phyloP scores from a whole-genome alignment of 495 filamentous ascomycete species.

The Tetracladium marchalianum region DNA sequence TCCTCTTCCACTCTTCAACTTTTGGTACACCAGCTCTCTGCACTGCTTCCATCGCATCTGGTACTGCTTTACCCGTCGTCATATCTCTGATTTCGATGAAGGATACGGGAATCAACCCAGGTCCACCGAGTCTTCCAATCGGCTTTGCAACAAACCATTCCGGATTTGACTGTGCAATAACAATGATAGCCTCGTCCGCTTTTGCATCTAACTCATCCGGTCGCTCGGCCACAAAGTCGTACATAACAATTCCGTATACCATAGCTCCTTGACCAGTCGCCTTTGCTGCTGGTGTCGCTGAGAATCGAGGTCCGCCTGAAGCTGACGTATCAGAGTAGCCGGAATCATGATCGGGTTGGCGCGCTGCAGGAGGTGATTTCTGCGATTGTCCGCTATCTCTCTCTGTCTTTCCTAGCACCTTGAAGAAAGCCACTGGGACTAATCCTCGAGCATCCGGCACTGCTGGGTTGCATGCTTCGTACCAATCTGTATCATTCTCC shows the following conservation, averaged over 20 bases:
- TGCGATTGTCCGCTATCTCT: constrained; percentile 77
- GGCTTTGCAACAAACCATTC: constrained; percentile 99
- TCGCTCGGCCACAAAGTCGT: constrained; percentile 92
- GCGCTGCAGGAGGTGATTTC: constrained; percentile 47
- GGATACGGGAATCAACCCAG: constrained; percentile 90
- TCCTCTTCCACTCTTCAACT: constrained; percentile 99
- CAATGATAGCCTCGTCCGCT: constrained; percentile 90
- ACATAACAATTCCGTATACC: constrained; percentile 94
- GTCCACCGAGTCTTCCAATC: constrained; percentile 86
- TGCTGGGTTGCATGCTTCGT: constrained; percentile 95
- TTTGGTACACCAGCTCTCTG: constrained; percentile 85
- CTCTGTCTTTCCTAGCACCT: constrained; percentile 81
- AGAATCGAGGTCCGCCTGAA: constrained; percentile 21
- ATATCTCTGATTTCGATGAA: constrained; percentile 97
- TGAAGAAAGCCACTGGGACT: constrained; percentile 89
- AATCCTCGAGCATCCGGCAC: constrained; percentile 80
- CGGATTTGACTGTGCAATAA: constrained; percentile 97
- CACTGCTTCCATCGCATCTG: constrained; percentile 79
- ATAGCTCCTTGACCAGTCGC: constrained; percentile 54
- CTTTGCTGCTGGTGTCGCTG: constrained; percentile 19
- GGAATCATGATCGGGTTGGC: constrained; percentile 58
- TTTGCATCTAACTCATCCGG: constrained; percentile 94
- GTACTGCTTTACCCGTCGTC: constrained; percentile 71
- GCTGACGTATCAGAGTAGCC: constrained; percentile 62
- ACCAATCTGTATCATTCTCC: constrained; percentile 92